phyloP scores from a whole-genome alignment of 2,329 filamentous ascomycete genomes.

The Hypoxylon rubiginosum region DNA sequence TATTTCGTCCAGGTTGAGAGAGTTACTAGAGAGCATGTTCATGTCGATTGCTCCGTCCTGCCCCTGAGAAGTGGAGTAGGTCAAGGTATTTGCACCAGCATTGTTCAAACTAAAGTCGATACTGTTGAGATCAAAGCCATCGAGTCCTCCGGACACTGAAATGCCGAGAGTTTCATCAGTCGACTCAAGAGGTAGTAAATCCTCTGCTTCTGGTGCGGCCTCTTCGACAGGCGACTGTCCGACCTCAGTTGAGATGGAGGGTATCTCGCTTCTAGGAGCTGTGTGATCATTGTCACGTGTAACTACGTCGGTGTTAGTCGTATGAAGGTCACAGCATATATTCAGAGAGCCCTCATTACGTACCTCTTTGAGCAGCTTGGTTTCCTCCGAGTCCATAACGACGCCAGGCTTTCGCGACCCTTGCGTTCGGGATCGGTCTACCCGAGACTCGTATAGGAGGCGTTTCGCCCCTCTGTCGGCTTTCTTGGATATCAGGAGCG shows the following conservation, averaged over 20 bases:
- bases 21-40: neutral
- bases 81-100: neutral
- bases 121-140: neutral
- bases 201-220: neutral
- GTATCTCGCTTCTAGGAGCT: neutral
- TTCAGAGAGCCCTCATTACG: neutral
- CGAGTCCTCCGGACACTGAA: neutral
- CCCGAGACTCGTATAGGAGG: neutral
- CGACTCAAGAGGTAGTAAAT: neutral
- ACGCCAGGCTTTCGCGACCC: constrained; percentile 6
- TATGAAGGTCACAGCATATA: neutral
- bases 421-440: constrained; percentile 1
- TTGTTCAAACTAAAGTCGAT: neutral
- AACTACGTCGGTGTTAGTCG: neutral
- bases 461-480: neutral
- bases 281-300: neutral
- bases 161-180: neutral
- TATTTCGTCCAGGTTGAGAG: neutral
- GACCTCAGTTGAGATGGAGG: neutral
- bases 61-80: neutral
- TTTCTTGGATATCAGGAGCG: neutral
- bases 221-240: neutral
- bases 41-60: neutral
- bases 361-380: neutral
- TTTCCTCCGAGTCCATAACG: neutral